These are phyloP conservation scores for Rhizopogon roseolus DNA, from an alignment of 768 basidiomycete genomes.

Conservation along the genomic window DNA sequence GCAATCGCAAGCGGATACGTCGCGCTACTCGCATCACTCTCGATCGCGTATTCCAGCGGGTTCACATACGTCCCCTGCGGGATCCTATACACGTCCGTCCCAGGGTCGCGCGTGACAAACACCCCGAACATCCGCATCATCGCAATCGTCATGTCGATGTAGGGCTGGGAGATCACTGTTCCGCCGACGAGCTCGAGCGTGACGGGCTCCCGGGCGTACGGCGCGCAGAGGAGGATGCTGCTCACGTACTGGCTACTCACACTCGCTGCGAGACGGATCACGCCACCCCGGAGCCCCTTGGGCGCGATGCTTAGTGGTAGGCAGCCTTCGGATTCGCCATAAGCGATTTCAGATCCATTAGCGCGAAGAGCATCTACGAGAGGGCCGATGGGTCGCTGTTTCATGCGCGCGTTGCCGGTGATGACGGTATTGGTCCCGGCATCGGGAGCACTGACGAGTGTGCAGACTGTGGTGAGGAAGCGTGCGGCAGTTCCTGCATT, in stretches of 20 bases:
- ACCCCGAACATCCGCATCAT: constrained; percentile 97
- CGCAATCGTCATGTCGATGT: constrained; percentile 99
- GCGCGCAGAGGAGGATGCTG: constrained; percentile 93
- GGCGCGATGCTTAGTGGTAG: constrained; percentile 86
- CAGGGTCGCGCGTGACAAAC: constrained; percentile 60
- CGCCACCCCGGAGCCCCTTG: constrained; percentile 75
- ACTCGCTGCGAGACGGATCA: constrained; percentile 84
- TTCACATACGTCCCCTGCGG: constrained; percentile 76
- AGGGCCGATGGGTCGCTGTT: constrained; percentile 95
- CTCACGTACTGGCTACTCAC: constrained; percentile 99
- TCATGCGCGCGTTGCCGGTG: constrained; percentile 98
- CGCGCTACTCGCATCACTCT: constrained; percentile 91
- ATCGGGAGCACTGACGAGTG: constrained; percentile 58
- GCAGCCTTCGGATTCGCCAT: constrained; percentile 76
- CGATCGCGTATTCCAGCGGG: constrained; percentile 82
- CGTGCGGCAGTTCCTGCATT: constrained; percentile 98
- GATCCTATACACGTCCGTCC: constrained; percentile 79
- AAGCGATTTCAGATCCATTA: constrained; percentile 78
- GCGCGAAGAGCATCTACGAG: constrained; percentile 83
- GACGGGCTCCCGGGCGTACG: constrained; percentile 81
- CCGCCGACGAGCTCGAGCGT: constrained; percentile 89
- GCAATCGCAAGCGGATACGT: constrained; percentile 97
- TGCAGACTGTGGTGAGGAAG: constrained; percentile 95
- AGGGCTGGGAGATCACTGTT: constrained; percentile 96
- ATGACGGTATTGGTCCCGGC: constrained; percentile 61